A percentile compares a stretch with the other conserved stretches of the same genome.
phyloP scores from a whole-genome alignment of 2,329 filamentous ascomycete genomes.

The Orbilia brochopaga region DNA sequence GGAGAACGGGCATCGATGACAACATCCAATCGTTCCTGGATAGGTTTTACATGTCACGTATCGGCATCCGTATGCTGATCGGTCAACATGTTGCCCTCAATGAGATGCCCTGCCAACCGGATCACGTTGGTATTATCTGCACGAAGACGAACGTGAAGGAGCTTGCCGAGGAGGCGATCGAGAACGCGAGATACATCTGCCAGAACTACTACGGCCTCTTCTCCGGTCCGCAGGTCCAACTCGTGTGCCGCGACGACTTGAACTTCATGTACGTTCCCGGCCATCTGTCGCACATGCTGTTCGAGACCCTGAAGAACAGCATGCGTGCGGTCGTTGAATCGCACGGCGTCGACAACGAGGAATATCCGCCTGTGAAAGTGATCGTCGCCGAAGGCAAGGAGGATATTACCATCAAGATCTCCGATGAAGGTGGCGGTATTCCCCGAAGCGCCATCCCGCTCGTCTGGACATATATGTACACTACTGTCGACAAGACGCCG shows the following conservation, averaged over 20 bases:
- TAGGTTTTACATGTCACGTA: constrained; percentile 99
- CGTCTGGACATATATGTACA: constrained; percentile 99
- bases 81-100: constrained; percentile 97
- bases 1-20: constrained; percentile 97
- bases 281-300: constrained; percentile 99
- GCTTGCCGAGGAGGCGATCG: constrained; percentile 93
- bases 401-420: constrained; percentile 98
- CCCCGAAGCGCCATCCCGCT: constrained; percentile 89
- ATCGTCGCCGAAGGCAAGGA: constrained; percentile 97
- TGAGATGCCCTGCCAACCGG: constrained; percentile 85
- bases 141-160: constrained; percentile 97
- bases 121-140: constrained; percentile 98
- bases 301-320: constrained; percentile 98
- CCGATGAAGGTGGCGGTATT: constrained; percentile 95
- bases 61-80: constrained; percentile 98
- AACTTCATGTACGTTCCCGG: constrained; percentile 99
- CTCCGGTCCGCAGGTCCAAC: constrained; percentile 92
- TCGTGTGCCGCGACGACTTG: constrained; percentile 90
- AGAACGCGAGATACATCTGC: constrained; percentile 98
- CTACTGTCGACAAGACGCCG: constrained; percentile 93
- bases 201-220: constrained; percentile 98
- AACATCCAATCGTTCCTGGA: constrained; percentile 97
- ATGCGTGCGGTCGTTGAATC: constrained; percentile 94
- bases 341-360: constrained; percentile 88
- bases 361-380: constrained; percentile 92